A percentile compares a stretch with the other conserved stretches of the same genome.
These are phyloP conservation scores for Aspergillus mulundensis DNA, from an alignment of 495 filamentous ascomycete genomes.

Conservation along the genomic window DNA sequence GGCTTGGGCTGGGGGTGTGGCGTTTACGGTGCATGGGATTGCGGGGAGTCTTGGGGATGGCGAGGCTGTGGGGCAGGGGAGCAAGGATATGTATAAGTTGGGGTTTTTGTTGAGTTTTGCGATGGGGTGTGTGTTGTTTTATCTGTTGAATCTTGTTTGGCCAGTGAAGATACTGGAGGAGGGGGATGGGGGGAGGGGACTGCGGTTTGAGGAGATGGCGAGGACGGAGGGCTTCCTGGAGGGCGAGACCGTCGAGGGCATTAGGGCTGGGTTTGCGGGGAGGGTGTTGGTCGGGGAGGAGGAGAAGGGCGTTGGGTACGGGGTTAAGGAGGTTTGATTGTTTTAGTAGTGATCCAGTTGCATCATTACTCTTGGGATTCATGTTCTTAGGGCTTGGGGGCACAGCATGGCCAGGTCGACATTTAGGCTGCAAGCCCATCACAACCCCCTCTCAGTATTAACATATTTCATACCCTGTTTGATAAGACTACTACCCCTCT, in stretches of 20 bases:
- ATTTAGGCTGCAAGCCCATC: too few species aligned
- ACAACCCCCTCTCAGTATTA: too few species aligned
- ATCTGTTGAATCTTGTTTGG: conserved; percentile 8
- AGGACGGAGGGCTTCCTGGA: conserved; percentile 5
- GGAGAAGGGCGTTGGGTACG: background rate
- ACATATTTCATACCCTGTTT: too few species aligned
- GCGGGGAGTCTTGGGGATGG: conserved; percentile 8
- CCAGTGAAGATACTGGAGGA: conserved; percentile 2
- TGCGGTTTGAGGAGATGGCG: conserved; percentile 1
- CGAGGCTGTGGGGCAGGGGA: conserved; percentile 1
- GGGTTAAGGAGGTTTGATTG: background rate
- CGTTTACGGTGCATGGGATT: conserved; percentile 15
- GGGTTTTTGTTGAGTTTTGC: conserved; percentile 16
- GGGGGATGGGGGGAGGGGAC: background rate
- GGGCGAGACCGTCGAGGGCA: conserved; percentile 2
- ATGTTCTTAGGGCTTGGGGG: too few species aligned
- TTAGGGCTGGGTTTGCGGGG: too few species aligned
- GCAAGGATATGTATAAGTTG: conserved; percentile 19
- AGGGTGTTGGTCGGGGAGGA: too few species aligned
- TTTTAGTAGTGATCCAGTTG: too few species aligned
- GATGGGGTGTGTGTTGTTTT: conserved; percentile 10
- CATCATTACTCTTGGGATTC: too few species aligned
- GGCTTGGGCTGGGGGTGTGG: conserved; percentile 15
- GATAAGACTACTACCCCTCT: too few species aligned
- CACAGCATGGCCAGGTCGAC: too few species aligned